Percentiles rank a stretch among this genome's conserved stretches.
Evolutionary conservation across 768 basidiomycete genomes (phyloP).

Genomic region (Boletus eberwhitei): DNA sequence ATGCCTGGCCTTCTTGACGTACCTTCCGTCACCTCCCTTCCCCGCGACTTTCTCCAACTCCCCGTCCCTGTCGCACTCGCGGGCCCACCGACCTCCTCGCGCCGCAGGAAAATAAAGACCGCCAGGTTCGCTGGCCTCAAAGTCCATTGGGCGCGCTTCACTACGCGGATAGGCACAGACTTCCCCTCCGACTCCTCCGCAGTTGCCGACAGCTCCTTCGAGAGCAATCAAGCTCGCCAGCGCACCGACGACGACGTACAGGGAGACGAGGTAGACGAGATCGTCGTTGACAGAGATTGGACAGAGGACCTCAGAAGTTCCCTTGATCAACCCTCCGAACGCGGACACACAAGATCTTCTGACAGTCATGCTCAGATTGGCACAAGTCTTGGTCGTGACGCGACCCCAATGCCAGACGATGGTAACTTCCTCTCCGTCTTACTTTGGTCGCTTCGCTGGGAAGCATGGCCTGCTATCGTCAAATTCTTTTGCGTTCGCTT

Average conservation of each 20-base stretch:
- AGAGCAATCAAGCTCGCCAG: slow-evolving; percentile 34
- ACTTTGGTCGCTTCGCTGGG: slow-evolving; percentile 51
- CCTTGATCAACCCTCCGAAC: slow-evolving; percentile 50
- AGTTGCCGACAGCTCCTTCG: slow-evolving; percentile 46
- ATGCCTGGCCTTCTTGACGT: background rate
- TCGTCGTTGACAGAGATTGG: slow-evolving; percentile 75
- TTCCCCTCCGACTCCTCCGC: slow-evolving; percentile 54
- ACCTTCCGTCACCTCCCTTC: slow-evolving; percentile 1
- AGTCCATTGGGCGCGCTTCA: slow-evolving; percentile 49
- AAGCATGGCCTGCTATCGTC: slow-evolving; percentile 50
- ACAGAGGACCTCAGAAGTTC: slow-evolving; percentile 55
- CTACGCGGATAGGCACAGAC: slow-evolving; percentile 53
- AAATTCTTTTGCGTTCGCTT: slow-evolving; percentile 63
- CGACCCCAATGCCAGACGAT: slow-evolving; percentile 33
- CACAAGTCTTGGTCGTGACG: slow-evolving; percentile 39
- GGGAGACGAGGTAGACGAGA: slow-evolving; percentile 56
- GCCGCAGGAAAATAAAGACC: slow-evolving; percentile 35
- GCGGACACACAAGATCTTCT: slow-evolving; percentile 48
- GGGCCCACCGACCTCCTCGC: slow-evolving; percentile 15
- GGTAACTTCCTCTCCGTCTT: slow-evolving; percentile 32
- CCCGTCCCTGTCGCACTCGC: slow-evolving; percentile 44
- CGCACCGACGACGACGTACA: slow-evolving; percentile 31
- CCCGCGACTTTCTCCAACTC: slow-evolving; percentile 26
- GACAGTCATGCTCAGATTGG: slow-evolving; percentile 36
- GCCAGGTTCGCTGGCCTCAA: slow-evolving; percentile 38